Evolutionary conservation across 768 basidiomycete species (phyloP).

Genomic region (Hydnum rufescens): DNA sequence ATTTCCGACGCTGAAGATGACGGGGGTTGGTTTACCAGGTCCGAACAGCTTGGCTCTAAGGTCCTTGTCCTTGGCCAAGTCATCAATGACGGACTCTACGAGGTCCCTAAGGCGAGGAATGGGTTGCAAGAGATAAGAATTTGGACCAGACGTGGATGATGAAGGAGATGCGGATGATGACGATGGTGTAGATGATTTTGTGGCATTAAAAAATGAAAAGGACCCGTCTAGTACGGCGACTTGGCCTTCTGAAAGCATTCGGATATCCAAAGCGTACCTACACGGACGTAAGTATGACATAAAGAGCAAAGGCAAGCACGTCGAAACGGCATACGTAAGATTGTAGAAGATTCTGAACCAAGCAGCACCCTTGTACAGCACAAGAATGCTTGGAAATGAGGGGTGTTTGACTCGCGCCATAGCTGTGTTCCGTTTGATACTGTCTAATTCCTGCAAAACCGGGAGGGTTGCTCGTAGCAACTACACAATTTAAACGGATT

Average conservation of each 20-base stretch:
- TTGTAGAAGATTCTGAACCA: constrained; percentile 66
- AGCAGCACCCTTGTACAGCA: constrained; percentile 59
- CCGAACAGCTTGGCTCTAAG: not conserved
- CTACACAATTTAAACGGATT: too few species aligned
- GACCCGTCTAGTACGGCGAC: constrained; percentile 49
- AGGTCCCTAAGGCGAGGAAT: not conserved
- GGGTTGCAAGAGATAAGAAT: not conserved
- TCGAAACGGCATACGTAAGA: constrained; percentile 28
- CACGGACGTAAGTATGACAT: constrained; percentile 3
- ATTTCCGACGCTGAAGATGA: not conserved
- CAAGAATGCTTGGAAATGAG: constrained; percentile 25
- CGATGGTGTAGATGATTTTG: too few species aligned
- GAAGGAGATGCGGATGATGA: not conserved
- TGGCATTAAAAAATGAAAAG: not conserved
- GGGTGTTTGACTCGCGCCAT: constrained; percentile 17
- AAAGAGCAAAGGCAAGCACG: not conserved
- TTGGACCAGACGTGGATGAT: not conserved
- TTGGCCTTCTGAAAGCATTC: constrained; percentile 44
- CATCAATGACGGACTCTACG: not conserved
- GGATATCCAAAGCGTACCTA: constrained; percentile 64
- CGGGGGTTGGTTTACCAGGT: not conserved
- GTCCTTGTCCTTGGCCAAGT: not conserved
- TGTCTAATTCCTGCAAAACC: constrained; percentile 51
- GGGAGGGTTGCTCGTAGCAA: constrained; percentile 62
- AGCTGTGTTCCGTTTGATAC: constrained; percentile 19